Percentiles rank a stretch among this genome's conserved stretches.
Conservation (phyloP, 306 rosid species). For the Quercus mongolica region DNA sequence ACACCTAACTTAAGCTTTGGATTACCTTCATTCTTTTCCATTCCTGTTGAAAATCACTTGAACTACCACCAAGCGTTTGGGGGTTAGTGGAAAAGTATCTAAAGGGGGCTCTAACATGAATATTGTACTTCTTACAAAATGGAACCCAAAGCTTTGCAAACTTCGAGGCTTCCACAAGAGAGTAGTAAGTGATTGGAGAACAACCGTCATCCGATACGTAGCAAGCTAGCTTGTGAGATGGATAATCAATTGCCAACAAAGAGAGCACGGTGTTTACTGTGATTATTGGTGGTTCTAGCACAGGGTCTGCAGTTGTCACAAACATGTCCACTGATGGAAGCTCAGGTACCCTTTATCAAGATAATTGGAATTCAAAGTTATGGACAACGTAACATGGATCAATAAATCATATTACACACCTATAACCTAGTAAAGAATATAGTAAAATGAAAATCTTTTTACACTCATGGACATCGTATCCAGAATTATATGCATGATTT, state of each 20-base stretch:
- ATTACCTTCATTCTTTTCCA: conserved; percentile 40
- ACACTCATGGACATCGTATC: too few species aligned
- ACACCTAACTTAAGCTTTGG: background rate
- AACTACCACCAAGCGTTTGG: background rate
- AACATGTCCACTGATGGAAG: conserved; percentile 68
- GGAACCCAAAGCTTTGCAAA: conserved; percentile 70
- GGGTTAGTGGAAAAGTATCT: conserved; percentile 36
- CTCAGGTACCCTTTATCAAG: conserved; percentile 33
- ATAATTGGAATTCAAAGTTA: too few species aligned
- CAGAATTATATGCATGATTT: too few species aligned
- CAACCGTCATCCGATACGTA: conserved; percentile 84
- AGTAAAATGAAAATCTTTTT: too few species aligned
- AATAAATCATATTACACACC: background rate
- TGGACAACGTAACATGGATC: background rate
- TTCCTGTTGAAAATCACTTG: conserved; percentile 31
- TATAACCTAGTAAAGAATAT: too few species aligned
- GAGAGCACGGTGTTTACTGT: conserved; percentile 67
- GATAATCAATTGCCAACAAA: conserved; percentile 68
- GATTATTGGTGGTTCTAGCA: conserved; percentile 64
- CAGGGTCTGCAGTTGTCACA: conserved; percentile 70
- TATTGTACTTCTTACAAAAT: conserved; percentile 50
- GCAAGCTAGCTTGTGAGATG: conserved; percentile 65
- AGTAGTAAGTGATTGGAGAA: conserved; percentile 42
- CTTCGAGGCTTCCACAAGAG: conserved; percentile 47
- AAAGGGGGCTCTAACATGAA: conserved; percentile 66